Conservation (phyloP, 306 rosid genomes). For the Trifolium repens region DNA sequence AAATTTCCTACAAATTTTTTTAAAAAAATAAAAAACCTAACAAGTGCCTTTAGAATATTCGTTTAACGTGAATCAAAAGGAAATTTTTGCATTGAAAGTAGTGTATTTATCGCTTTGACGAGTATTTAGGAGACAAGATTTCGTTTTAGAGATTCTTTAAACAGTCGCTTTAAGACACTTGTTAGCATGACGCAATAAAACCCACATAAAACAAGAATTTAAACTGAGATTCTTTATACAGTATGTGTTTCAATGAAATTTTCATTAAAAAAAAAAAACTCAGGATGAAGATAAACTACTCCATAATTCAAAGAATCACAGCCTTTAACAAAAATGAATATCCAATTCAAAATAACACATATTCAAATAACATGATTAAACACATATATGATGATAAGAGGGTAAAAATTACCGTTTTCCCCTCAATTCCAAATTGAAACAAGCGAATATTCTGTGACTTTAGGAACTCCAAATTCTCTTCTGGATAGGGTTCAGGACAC, state of each 20-base stretch:
- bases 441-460: constrained; percentile 66
- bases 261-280: not conserved
- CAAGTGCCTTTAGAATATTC: too few relatives aligned
- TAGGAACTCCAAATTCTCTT: constrained; percentile 82
- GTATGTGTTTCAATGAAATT: not conserved
- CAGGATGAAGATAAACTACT: constrained; percentile 11
- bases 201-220: not conserved
- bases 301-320: not conserved
- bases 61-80: too few relatives aligned
- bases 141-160: too few relatives aligned
- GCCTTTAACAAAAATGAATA: not conserved
- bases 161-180: too few relatives aligned
- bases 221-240: not conserved
- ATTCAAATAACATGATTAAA: not conserved
- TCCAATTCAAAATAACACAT: not conserved
- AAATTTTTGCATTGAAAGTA: too few relatives aligned
- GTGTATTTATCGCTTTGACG: too few relatives aligned
- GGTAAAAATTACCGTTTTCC: constrained; percentile 68
- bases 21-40: too few relatives aligned
- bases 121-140: too few relatives aligned
- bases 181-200: not conserved
- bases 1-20: not conserved
- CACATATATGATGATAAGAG: not conserved
- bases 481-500: constrained; percentile 90
- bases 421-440: constrained; percentile 90